Evolutionary conservation across 2,329 filamentous ascomycete species (phyloP).

Genomic region (Dendrostoma leiphaemia): DNA sequence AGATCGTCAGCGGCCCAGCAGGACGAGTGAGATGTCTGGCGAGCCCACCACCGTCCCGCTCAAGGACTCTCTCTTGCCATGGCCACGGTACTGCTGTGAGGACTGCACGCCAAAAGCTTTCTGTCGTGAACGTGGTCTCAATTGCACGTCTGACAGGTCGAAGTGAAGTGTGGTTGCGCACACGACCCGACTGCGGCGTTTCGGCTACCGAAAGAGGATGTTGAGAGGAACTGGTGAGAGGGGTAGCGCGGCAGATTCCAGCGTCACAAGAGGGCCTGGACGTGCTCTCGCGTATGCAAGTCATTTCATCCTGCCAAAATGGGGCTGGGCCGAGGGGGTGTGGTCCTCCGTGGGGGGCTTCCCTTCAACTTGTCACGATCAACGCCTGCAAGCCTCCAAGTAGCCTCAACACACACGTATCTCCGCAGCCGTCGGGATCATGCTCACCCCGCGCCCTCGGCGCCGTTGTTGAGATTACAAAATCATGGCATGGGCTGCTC

Average conservation of each 20-base stretch:
- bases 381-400: not conserved
- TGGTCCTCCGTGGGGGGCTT: slow-evolving; percentile 1
- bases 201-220: slow-evolving; percentile 15
- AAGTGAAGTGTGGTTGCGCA: not conserved
- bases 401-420: not conserved
- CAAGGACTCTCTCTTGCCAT: not conserved
- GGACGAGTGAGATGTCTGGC: not conserved
- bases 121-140: not conserved
- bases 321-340: slow-evolving; percentile 3
- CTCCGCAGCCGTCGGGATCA: not conserved
- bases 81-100: not conserved
- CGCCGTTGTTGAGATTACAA: not conserved
- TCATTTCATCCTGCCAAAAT: slow-evolving; percentile 14
- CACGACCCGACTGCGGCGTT: not conserved
- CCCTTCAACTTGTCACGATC: not conserved
- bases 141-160: not conserved
- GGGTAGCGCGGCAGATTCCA: slow-evolving; percentile 2
- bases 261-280: not conserved
- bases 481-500: not conserved
- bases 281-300: slow-evolving; percentile 5
- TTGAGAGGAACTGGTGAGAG: not conserved
- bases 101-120: too few species aligned
- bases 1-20: not conserved
- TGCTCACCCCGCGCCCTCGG: not conserved
- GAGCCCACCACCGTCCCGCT: not conserved